Base-by-base conservation (phyloP, 2,329 filamentous ascomycete species). In the Apiospora saccharicola region DNA sequence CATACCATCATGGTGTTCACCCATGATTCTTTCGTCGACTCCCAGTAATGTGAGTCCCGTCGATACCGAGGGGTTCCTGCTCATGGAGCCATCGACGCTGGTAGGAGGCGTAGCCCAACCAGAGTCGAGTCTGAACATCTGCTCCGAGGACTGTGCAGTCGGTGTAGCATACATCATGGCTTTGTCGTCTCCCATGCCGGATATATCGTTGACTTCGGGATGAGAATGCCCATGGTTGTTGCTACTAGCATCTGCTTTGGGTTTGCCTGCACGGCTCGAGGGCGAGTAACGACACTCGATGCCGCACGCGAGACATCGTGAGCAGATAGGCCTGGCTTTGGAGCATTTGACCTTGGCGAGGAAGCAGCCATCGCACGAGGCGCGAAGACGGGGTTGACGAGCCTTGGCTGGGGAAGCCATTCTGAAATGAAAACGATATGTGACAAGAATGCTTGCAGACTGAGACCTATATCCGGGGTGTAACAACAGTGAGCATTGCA, bases 301-400 rank as follows among this genome's bases (percentile, higher is more conserved):
- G 10, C 87, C 87, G 61, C 83, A 86, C 3, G 83, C 78, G 3
- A 88, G 80, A 74, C 87, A 89, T 53, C 87, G 83, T n/a, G 83
- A 83, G 78, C 87, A 89, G 68, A 88, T 84, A 1, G 87, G 87
- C n/a, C 86, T 81, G 3, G 82, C 81, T 75, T 89, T 89, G 73
- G 85, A 87, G 78, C 87, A 89, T 76, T 88, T 89, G 79, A 89
- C 86, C 76, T 89, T 89, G 73, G 87, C 87, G 26, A 87, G 79
- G 77, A 88, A 88, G 79, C 87, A 89, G 10, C 85, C 86, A 73
- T 89, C 87, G 76, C 87, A 89, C 24, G 87, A 88, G 30, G 84
- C 84, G 72, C 85, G 81, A 43, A 87, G 79, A 67, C 84, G 83
- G 68, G 83, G 83, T 74, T 84, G 82, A 46, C 82, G 81, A 73